phyloP scores from a whole-genome alignment of 331 rosid genomes.

The Quercus tomentella region DNA sequence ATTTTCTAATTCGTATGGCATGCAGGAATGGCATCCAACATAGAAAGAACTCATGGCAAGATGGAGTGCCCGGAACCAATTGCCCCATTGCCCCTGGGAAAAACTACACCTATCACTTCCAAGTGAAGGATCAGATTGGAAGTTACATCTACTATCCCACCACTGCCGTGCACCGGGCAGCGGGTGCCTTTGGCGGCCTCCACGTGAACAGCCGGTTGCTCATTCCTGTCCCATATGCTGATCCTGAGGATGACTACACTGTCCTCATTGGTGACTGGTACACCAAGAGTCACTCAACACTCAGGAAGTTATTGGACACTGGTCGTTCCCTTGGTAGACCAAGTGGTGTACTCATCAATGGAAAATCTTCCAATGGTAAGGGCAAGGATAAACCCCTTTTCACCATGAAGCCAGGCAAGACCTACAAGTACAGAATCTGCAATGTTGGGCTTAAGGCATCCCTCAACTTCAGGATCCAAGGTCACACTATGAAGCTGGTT shows the following conservation, averaged over 20 bases:
- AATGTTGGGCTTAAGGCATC: constrained; percentile 50
- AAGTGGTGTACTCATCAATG: constrained; percentile 55
- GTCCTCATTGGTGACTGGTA: constrained; percentile 68
- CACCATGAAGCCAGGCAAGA: constrained; percentile 59
- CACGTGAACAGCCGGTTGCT: constrained; percentile 49
- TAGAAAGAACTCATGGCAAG: constrained; percentile 71
- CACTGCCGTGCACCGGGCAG: constrained; percentile 45
- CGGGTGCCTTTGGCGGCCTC: constrained; percentile 68
- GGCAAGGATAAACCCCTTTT: constrained; percentile 48
- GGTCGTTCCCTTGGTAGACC: constrained; percentile 61
- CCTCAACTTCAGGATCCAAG: constrained; percentile 68
- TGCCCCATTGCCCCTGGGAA: constrained; percentile 64
- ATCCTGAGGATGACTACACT: constrained; percentile 68
- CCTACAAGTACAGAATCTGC: constrained; percentile 64
- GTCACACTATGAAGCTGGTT: constrained; percentile 53
- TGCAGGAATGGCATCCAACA: constrained; percentile 63
- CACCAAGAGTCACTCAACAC: constrained; percentile 39
- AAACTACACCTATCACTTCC: constrained; percentile 64
- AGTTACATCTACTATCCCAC: constrained; percentile 58
- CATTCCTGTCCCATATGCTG: constrained; percentile 68
- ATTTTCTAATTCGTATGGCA: background rate
- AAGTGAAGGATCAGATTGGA: constrained; percentile 84
- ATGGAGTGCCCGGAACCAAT: constrained; percentile 48
- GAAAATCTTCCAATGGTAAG: constrained; percentile 46
- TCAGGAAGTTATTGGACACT: constrained; percentile 36